Evolutionary conservation across 345 rosid genomes (phyloP).

Genomic region (Hypericum androsaemum): DNA sequence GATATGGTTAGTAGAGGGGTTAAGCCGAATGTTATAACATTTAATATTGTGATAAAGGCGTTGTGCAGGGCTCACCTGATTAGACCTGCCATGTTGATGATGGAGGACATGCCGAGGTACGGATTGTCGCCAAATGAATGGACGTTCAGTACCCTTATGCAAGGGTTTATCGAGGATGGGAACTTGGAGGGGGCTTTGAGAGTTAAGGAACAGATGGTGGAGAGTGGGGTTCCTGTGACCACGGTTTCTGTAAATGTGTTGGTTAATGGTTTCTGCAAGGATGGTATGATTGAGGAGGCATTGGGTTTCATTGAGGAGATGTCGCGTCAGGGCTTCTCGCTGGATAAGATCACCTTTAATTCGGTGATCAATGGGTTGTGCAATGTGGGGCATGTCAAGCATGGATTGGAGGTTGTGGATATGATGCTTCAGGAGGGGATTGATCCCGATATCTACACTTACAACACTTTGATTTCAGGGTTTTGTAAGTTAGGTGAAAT

Average conservation of each 20-base stretch:
- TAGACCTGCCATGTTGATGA: conserved; percentile 70
- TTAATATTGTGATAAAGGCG: conserved; percentile 74
- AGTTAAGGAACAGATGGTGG: conserved; percentile 53
- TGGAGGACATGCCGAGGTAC: conserved; percentile 75
- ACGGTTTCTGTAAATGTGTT: conserved; percentile 70
- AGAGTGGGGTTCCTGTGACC: conserved; percentile 37
- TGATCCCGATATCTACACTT: conserved; percentile 74
- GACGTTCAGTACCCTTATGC: conserved; percentile 78
- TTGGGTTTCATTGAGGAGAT: conserved; percentile 56
- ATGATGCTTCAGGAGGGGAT: conserved; percentile 80
- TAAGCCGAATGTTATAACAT: conserved; percentile 71
- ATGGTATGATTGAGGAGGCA: conserved; percentile 62
- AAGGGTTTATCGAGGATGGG: conserved; percentile 78
- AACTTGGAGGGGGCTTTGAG: conserved; percentile 68
- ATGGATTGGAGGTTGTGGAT: conserved; percentile 73
- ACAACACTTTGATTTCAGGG: conserved; percentile 73
- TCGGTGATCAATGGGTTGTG: conserved; percentile 76
- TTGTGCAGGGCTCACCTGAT: conserved; percentile 79
- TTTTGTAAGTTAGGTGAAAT: conserved; percentile 74
- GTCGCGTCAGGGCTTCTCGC: conserved; percentile 61
- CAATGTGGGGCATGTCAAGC: conserved; percentile 68
- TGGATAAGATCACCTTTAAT: conserved; percentile 73
- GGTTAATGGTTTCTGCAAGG: conserved; percentile 78
- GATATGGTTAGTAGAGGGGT: conserved; percentile 49
- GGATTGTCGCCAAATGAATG: conserved; percentile 70